Conservation (phyloP, 345 rosid species). For the Erucastrum elatum region DNA sequence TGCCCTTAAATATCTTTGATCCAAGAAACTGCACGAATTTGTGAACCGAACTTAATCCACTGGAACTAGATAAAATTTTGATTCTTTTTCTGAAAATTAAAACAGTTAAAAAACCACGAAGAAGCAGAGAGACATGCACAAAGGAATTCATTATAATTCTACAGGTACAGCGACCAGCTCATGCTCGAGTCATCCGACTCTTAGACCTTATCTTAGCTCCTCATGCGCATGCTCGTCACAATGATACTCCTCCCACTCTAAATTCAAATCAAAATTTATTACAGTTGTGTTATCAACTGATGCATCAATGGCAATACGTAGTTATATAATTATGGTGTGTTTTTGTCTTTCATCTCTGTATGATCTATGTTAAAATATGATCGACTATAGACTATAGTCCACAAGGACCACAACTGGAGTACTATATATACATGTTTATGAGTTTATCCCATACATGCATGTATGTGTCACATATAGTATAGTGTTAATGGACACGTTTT, state of each 20-base stretch:
- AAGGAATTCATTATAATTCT: too few species aligned
- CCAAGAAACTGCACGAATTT: neutral
- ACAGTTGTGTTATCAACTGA: neutral
- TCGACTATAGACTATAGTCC: neutral
- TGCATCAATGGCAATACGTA: neutral
- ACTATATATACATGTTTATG: neutral
- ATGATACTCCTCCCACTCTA: neutral
- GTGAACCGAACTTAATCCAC: neutral
- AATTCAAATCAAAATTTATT: neutral
- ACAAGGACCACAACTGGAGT: neutral
- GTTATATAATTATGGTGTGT: neutral
- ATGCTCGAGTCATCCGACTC: neutral
- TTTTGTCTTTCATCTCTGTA: neutral
- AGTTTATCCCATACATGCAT: constrained; percentile 13
- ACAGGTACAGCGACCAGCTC: too few species aligned
- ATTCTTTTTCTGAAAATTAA: neutral
- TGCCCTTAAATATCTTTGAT: neutral
- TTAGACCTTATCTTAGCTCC: neutral
- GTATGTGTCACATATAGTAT: neutral
- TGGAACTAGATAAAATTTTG: neutral
- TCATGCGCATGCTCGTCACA: neutral
- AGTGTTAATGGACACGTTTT: constrained; percentile 17
- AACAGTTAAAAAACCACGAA: neutral
- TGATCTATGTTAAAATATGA: neutral
- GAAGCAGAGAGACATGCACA: too few species aligned